Evolutionary conservation across 2,329 filamentous ascomycete genomes (phyloP).

Genomic region (Scedosporium boydii): DNA sequence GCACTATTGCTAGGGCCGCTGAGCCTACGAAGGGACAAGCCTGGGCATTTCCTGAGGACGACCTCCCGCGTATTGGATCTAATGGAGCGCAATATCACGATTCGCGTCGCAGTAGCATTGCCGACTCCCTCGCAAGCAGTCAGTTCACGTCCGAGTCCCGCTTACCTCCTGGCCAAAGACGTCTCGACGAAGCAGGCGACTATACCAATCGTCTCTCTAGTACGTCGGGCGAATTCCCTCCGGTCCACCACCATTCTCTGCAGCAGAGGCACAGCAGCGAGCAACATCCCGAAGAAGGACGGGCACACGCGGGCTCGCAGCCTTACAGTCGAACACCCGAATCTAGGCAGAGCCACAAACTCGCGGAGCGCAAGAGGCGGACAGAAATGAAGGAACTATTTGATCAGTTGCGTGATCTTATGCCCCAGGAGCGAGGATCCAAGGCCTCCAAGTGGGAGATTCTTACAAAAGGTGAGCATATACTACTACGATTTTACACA

Average conservation of each 20-base stretch:
- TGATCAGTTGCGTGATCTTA: conserved; percentile 66
- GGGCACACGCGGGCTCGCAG: conserved; percentile 46
- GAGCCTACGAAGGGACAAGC: conserved; percentile 75
- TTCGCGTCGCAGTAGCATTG: conserved; percentile 66
- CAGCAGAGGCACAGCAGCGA: conserved; percentile 65
- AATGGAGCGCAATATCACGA: conserved; percentile 39
- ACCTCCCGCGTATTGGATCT: conserved; percentile 44
- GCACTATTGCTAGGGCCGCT: conserved; percentile 57
- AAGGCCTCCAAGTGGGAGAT: conserved; percentile 91
- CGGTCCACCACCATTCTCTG: conserved; percentile 64
- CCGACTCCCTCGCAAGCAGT: conserved; percentile 70
- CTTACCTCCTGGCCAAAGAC: conserved; percentile 60
- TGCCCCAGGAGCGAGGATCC: conserved; percentile 71
- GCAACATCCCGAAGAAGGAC: conserved; percentile 50
- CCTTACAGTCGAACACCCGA: conserved; percentile 79
- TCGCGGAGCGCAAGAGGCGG: conserved; percentile 72
- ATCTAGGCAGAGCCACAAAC: conserved; percentile 72
- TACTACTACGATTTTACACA: not conserved
- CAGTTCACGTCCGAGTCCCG: conserved; percentile 68
- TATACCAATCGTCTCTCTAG: conserved; percentile 39
- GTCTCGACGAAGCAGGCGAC: conserved; percentile 53
- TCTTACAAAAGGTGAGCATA: conserved; percentile 62
- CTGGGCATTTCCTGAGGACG: conserved; percentile 74
- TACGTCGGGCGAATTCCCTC: conserved; percentile 44
- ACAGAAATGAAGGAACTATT: conserved; percentile 87